phyloP scores from a whole-genome alignment of 2,329 filamentous ascomycete genomes.

The Helotiales sp. region DNA sequence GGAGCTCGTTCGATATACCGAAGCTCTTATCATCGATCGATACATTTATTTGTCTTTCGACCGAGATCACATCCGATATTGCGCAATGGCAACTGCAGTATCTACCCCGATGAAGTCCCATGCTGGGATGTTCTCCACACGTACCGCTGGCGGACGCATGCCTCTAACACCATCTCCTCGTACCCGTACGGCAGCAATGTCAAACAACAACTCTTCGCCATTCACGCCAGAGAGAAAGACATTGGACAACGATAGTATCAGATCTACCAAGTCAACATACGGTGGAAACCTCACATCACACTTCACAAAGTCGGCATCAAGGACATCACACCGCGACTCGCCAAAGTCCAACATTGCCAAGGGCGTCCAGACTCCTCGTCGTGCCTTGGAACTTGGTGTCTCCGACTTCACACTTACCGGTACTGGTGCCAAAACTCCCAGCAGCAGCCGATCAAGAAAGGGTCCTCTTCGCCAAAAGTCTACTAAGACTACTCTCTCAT shows the following conservation, averaged over 20 bases:
- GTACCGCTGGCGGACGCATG: conserved; percentile 92
- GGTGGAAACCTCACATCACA: conserved; percentile 77
- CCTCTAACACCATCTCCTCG: conserved; percentile 91
- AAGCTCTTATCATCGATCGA: conserved; percentile 41
- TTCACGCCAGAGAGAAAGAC: conserved; percentile 69
- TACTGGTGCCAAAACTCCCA: conserved; percentile 70
- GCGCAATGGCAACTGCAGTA: conserved; percentile 80
- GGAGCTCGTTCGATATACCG: conserved; percentile 50
- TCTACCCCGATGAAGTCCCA: conserved; percentile 95
- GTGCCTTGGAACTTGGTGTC: conserved; percentile 81
- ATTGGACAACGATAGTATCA: conserved; percentile 53
- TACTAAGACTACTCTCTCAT: conserved; percentile 76
- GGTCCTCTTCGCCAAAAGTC: conserved; percentile 52
- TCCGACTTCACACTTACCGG: conserved; percentile 91
- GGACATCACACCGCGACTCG: conserved; percentile 74
- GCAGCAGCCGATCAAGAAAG: conserved; percentile 57
- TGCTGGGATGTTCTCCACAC: conserved; percentile 85
- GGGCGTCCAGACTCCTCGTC: conserved; percentile 72
- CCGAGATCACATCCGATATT: conserved; percentile 42
- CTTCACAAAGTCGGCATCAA: conserved; percentile 69
- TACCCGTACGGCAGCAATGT: conserved; percentile 53
- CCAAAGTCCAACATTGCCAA: conserved; percentile 96
- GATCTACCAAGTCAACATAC: conserved; percentile 68
- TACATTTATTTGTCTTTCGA: conserved; percentile 51
- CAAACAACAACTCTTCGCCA: conserved; percentile 66